These are phyloP conservation scores for Naganishia albida DNA, from an alignment of 1,284 basidiomycete species.

Conservation along the genomic window DNA sequence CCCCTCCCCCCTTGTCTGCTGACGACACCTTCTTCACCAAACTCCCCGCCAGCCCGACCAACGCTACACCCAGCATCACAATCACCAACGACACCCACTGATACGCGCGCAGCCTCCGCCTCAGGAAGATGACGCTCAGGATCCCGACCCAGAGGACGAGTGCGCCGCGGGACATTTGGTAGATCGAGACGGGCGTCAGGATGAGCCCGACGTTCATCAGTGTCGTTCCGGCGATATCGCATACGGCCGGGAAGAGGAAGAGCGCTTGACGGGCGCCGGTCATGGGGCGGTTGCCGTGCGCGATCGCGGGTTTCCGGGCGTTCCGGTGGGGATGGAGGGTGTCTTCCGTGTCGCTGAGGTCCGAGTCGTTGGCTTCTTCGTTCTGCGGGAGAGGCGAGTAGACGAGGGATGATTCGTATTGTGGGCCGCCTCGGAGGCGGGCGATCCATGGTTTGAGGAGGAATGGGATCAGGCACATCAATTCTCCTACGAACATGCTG, in stretches of 20 bases:
- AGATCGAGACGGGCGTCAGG: conserved; percentile 95
- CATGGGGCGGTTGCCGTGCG: conserved; percentile 33
- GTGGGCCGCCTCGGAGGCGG: conserved; percentile 4
- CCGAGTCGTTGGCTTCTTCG: conserved; percentile 5
- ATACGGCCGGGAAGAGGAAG: conserved; percentile 55
- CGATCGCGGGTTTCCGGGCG: conserved; percentile 16
- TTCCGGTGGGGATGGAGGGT: not conserved
- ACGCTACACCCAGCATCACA: conserved; percentile 84
- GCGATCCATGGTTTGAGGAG: conserved; percentile 17
- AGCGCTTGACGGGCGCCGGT: conserved; percentile 45
- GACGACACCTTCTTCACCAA: conserved; percentile 65
- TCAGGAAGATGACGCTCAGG: conserved; percentile 88
- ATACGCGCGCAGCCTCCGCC: conserved; percentile 57
- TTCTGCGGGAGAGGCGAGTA: conserved; percentile 29
- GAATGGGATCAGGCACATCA: conserved; percentile 68
- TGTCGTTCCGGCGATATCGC: conserved; percentile 57
- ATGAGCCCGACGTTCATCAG: conserved; percentile 94
- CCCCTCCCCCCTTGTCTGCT: not conserved
- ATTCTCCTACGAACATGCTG: conserved; percentile 74
- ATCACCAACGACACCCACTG: conserved; percentile 85
- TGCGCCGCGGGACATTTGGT: conserved; percentile 96
- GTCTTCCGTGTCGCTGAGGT: conserved; percentile 11
- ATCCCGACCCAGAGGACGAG: conserved; percentile 95
- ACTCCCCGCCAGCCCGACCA: conserved; percentile 90
- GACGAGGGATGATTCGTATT: not conserved